phyloP scores from a whole-genome alignment of 371 early-diverging fungal species.

The Chytridium lagenaria region DNA sequence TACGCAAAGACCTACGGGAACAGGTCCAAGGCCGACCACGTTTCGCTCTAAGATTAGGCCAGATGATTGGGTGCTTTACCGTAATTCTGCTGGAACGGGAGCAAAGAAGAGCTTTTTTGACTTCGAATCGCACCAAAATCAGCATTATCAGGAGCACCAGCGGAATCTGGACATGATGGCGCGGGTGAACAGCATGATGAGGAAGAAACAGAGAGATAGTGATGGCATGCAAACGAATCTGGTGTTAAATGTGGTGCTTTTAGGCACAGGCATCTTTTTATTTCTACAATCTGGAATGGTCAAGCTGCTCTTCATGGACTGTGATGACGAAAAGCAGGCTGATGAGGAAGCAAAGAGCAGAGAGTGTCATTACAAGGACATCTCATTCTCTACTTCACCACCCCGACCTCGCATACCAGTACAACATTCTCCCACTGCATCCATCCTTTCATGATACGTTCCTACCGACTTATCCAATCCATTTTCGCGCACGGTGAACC shows the following conservation, averaged over 20 bases:
- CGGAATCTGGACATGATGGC: constrained; percentile 14
- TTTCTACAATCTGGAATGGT: constrained; percentile 37
- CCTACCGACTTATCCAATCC: no score
- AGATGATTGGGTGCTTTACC: constrained; percentile 55
- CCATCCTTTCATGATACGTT: no score
- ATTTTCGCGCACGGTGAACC: no score
- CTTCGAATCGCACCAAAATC: constrained; percentile 40
- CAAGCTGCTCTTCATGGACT: constrained; percentile 43
- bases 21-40: constrained; percentile 4
- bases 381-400: no score
- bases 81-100: not conserved
- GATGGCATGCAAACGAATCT: constrained; percentile 24
- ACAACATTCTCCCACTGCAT: no score
- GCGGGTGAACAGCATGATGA: constrained; percentile 23
- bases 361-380: no score
- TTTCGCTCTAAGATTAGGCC: constrained; percentile 35
- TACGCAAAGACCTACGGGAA: not conserved
- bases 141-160: constrained; percentile 38
- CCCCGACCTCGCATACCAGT: no score
- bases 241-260: constrained; percentile 17
- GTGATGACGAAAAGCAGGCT: constrained; percentile 10
- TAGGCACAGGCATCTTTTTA: constrained; percentile 30
- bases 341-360: not conserved
- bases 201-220: constrained; percentile 22
- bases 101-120: constrained; percentile 43